Evolutionary conservation across 257 asterid genomes (phyloP), one percentile per base, ranked within the genome.

Genomic region (Plantago elongata): DNA sequence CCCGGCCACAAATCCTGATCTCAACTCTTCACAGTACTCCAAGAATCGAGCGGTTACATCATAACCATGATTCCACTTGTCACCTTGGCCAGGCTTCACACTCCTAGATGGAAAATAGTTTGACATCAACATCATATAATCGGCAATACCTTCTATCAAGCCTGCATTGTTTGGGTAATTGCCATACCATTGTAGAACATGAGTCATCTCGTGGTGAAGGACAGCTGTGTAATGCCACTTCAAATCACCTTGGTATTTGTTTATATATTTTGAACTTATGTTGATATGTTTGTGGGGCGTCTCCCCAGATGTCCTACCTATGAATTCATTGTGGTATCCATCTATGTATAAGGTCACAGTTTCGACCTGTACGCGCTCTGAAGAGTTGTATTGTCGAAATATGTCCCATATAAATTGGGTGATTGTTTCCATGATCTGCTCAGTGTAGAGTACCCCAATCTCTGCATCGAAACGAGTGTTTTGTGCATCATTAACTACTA

Each of bases 1-100:
- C 11, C 2, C 65, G 0, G 79, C 81, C 3, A 72, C 78, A 44
- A 80, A 80, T 51, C 86, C 83, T 0, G 72, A 13, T 37, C 45
- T 72, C 67, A 73, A 11, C 45, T 45, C 71, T 1, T 81, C 81
- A 11, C 81, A 77, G 1, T 81, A 81, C 47, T 81, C 82, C 69
- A 81, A 49, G 40, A 81, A 78, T 71, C 80, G 44, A 0, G 84
- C 84, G 63, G 84, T 79, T 17, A 79, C 43, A 71, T 73, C 84
- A 5, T 79, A 79, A 11, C 84, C 84, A 57, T 75, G 76, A 51
- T 79, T 81, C 84, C 84, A 79, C n/a, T 11, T 66, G 0, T 72
- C 71, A 13, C 84, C 84, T 43, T 38, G 47, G 10, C 84, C 84
- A 7, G 61, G 68, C 38, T 66, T 66, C 3, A 78, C 78, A 18